Evolutionary conservation across 805 yeast genomes (phyloP).

Genomic region (Kregervanrija pseudodelftensis): DNA sequence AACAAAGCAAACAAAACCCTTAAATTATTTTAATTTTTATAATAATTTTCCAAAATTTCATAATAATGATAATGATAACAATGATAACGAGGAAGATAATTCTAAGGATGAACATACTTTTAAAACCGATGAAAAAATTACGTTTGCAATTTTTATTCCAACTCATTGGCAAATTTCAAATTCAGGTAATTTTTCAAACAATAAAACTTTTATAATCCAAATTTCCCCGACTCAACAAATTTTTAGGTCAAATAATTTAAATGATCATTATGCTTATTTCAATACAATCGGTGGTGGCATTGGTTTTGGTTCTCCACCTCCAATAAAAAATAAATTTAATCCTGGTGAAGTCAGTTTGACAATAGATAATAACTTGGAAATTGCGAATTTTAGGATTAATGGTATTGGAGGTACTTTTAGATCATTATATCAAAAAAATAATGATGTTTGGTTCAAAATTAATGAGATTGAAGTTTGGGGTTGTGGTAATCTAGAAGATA

Average conservation of each 20-base stretch:
- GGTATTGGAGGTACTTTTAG: conserved; percentile 47
- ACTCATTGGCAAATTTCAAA: conserved; percentile 73
- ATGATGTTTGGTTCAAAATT: conserved; percentile 64
- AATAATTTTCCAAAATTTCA: conserved; percentile 40
- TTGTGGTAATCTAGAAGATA: conserved; percentile 70
- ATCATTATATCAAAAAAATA: conserved; percentile 27
- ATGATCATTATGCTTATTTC: conserved; percentile 47
- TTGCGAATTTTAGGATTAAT: conserved; percentile 68
- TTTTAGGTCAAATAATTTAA: conserved; percentile 27
- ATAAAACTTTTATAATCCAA: conserved; percentile 50
- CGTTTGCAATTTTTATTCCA: conserved; percentile 5
- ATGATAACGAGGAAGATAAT: too few species aligned
- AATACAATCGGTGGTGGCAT: conserved; percentile 71
- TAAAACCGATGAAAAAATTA: conserved; percentile 12
- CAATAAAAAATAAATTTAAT: conserved; percentile 39
- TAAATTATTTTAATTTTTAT: conserved; percentile 45
- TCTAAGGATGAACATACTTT: conserved; percentile 4
- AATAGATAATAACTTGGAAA: conserved; percentile 70
- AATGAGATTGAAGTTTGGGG: conserved; percentile 90
- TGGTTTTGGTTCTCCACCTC: conserved; percentile 74
- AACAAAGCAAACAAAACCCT: conserved; percentile 29
- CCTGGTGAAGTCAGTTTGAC: conserved; percentile 81
- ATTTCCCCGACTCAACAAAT: conserved; percentile 59
- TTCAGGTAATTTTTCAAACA: conserved; percentile 65
- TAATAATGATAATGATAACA: neutral